Conservation (phyloP, 1,284 basidiomycete species). For the Fomitopsis pinicola region DNA sequence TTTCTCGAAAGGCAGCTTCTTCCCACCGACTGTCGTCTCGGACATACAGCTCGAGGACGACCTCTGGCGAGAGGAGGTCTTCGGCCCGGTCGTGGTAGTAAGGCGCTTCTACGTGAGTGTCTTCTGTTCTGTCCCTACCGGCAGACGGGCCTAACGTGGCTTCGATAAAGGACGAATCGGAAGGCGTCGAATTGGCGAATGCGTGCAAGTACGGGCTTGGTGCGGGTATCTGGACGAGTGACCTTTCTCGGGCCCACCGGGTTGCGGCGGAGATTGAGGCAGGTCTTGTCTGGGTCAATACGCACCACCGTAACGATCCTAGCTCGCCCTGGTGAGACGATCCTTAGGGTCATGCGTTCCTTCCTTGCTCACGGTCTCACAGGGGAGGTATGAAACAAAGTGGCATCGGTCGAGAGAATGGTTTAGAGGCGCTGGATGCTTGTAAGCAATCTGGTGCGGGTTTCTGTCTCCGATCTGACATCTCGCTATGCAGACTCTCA, state of each 20-base stretch:
- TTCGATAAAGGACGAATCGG: conserved; percentile 48
- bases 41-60: conserved; percentile 55
- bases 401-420: conserved; percentile 80
- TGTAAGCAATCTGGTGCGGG: conserved; percentile 40
- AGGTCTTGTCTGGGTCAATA: conserved; percentile 83
- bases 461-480: background rate
- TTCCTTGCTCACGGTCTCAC: background rate
- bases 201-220: conserved; percentile 76
- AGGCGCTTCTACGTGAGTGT: conserved; percentile 55
- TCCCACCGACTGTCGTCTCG: conserved; percentile 69
- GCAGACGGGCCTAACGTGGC: background rate
- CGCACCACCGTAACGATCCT: conserved; percentile 83
- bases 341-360: conserved; percentile 6
- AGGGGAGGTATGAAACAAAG: conserved; percentile 87
- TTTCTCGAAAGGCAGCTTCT: conserved; percentile 68
- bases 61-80: conserved; percentile 79
- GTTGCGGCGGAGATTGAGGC: conserved; percentile 63
- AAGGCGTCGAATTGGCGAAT: conserved; percentile 70
- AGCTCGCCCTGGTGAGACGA: conserved; percentile 72
- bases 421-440: conserved; percentile 70
- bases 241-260: conserved; percentile 70
- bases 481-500: conserved; percentile 55
- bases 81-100: conserved; percentile 74
- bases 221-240: conserved; percentile 74
- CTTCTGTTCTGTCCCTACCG: background rate